A percentile compares a stretch with the other conserved stretches of the same genome.
Evolutionary conservation across 768 basidiomycete species (phyloP).

Genomic region (Pisolithus marmoratus): DNA sequence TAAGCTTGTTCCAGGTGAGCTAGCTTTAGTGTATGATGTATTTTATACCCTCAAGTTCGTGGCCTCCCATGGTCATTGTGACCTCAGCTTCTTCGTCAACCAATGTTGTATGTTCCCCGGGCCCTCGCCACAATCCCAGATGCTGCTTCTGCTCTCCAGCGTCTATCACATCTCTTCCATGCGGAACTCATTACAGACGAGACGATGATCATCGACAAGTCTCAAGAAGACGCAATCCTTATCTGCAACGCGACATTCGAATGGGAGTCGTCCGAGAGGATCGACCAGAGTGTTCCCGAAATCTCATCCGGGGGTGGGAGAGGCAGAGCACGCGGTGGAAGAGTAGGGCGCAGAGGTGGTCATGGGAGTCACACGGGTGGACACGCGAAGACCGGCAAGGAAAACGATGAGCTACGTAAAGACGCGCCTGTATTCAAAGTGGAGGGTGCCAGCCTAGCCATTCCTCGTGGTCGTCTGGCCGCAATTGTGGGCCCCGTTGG

Average conservation of each 20-base stretch:
- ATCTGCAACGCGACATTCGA: constrained; percentile 54
- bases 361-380: not conserved
- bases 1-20: constrained; percentile 52
- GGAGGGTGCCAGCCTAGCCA: constrained; percentile 41
- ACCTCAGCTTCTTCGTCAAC: constrained; percentile 55
- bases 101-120: constrained; percentile 61
- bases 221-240: constrained; percentile 43
- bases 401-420: constrained; percentile 3
- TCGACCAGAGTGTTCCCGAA: constrained; percentile 2
- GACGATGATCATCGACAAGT: constrained; percentile 38
- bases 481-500: constrained; percentile 69
- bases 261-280: constrained; percentile 44
- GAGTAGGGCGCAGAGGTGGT: not conserved
- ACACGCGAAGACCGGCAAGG: constrained; percentile 4
- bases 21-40: not conserved
- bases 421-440: constrained; percentile 37
- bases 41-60: not conserved
- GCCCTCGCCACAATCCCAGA: constrained; percentile 59
- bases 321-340: not conserved
- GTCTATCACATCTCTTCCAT: constrained; percentile 39
- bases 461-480: constrained; percentile 53
- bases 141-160: constrained; percentile 54
- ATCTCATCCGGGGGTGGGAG: not conserved
- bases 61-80: not conserved
- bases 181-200: constrained; percentile 46